A percentile compares a stretch with the other conserved stretches of the same genome.
Conservation (phyloP, 495 filamentous ascomycete species). For the Tuber borchii region DNA sequence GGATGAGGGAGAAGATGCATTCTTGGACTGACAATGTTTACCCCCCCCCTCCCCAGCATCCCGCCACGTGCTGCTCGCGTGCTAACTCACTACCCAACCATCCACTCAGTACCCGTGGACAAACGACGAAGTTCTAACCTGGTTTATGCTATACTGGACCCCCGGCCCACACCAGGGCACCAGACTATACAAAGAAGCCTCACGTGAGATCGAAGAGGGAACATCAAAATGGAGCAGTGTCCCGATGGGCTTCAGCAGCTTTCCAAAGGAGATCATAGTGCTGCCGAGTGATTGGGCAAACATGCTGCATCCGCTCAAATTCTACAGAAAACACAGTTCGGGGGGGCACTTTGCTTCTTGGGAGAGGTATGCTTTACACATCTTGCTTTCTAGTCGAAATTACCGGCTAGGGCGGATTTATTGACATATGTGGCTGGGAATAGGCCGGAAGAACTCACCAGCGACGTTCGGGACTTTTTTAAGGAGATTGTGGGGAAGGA, state of each 20-base stretch:
- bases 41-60: background rate
- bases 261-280: slow-evolving; percentile 50
- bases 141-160: slow-evolving; percentile 61
- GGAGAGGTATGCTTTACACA: slow-evolving; percentile 46
- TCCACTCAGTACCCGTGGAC: slow-evolving; percentile 54
- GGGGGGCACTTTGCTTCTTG: slow-evolving; percentile 62
- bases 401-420: background rate
- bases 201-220: slow-evolving; percentile 30
- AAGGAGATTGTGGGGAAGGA: slow-evolving; percentile 1
- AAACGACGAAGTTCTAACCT: slow-evolving; percentile 60
- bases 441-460: background rate
- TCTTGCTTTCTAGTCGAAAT: background rate
- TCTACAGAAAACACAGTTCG: slow-evolving; percentile 46
- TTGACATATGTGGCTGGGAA: slow-evolving; percentile 19
- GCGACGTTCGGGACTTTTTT: background rate
- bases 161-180: slow-evolving; percentile 56
- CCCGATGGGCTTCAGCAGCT: slow-evolving; percentile 49
- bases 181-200: slow-evolving; percentile 55
- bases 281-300: slow-evolving; percentile 42
- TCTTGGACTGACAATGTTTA: slow-evolving; percentile 55
- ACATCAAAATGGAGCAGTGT: slow-evolving; percentile 27
- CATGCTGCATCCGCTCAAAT: slow-evolving; percentile 50
- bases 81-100: background rate
- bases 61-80: background rate
- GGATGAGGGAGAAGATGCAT: slow-evolving; percentile 65